Conservation (phyloP, 129 eudicot genomes). For the Daucus carota region DNA sequence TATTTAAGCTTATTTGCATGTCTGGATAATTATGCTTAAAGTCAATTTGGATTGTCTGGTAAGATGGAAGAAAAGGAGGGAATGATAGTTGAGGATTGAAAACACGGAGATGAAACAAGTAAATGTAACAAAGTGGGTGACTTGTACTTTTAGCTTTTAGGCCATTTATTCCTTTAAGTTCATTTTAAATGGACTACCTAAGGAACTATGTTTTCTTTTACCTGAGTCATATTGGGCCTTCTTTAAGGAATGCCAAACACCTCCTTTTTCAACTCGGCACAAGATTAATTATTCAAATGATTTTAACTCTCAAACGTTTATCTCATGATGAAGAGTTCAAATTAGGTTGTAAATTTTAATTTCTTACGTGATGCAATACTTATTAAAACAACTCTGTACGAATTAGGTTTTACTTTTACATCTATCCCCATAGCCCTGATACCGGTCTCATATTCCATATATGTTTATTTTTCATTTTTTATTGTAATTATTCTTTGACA, state of each 20-base stretch:
- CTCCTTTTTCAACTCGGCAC: neutral
- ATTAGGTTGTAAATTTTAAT: neutral
- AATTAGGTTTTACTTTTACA: neutral
- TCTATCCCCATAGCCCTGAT: neutral
- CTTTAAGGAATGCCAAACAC: neutral
- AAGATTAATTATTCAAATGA: neutral
- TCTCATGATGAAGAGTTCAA: neutral
- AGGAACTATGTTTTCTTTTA: too few species aligned
- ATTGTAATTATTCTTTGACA: neutral
- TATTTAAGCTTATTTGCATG: too few species aligned
- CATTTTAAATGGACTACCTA: too few species aligned
- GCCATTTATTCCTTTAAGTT: too few species aligned
- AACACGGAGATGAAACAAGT: too few species aligned
- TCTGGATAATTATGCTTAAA: too few species aligned
- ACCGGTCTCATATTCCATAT: neutral
- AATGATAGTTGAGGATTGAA: too few species aligned
- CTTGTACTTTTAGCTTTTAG: too few species aligned
- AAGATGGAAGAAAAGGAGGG: too few species aligned
- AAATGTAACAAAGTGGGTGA: too few species aligned
- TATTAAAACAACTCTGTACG: neutral
- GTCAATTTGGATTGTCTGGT: too few species aligned
- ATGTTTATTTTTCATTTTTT: neutral
- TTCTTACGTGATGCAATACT: neutral
- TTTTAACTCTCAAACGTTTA: neutral
- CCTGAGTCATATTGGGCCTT: too few species aligned